phyloP scores from a whole-genome alignment of 169 alveolate species.

The Eimeria sp. region DNA sequence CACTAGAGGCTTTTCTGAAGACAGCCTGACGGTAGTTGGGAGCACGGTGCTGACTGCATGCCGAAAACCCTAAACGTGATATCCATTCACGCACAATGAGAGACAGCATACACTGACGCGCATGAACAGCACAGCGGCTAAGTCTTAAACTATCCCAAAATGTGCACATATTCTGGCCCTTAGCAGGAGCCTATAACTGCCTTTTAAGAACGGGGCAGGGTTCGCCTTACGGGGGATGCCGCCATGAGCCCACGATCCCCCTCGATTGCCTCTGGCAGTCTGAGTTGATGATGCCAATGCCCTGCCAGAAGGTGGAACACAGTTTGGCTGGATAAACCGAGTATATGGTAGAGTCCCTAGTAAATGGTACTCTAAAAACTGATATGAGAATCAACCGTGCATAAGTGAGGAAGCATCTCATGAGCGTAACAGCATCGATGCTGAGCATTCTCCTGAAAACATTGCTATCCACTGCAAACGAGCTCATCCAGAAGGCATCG shows the following conservation, averaged over 20 bases:
- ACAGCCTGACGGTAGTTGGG: constrained; percentile 18
- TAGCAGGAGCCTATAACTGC: neutral
- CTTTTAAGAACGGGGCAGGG: neutral
- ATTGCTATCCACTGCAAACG: neutral
- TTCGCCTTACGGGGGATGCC: constrained; percentile 28
- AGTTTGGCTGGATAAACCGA: neutral
- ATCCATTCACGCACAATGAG: neutral
- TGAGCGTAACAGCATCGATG: neutral
- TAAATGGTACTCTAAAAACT: neutral
- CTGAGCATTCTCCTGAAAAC: neutral
- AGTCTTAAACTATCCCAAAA: neutral
- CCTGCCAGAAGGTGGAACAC: neutral
- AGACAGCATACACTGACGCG: neutral
- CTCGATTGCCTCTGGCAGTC: constrained; percentile 26
- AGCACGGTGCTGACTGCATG: constrained; percentile 46
- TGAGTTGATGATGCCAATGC: constrained; percentile 10
- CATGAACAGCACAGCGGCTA: neutral
- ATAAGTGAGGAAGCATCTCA: neutral
- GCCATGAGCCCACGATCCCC: constrained; percentile 49
- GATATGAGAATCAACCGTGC: neutral
- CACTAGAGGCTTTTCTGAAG: constrained; percentile 26
- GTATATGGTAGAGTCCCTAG: neutral
- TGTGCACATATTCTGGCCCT: neutral
- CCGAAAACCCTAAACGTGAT: constrained; percentile 22
- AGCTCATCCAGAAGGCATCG: neutral